Evolutionary conservation across 2,329 filamentous ascomycete species (phyloP).

Genomic region (Zymoseptoria pseudotritici): DNA sequence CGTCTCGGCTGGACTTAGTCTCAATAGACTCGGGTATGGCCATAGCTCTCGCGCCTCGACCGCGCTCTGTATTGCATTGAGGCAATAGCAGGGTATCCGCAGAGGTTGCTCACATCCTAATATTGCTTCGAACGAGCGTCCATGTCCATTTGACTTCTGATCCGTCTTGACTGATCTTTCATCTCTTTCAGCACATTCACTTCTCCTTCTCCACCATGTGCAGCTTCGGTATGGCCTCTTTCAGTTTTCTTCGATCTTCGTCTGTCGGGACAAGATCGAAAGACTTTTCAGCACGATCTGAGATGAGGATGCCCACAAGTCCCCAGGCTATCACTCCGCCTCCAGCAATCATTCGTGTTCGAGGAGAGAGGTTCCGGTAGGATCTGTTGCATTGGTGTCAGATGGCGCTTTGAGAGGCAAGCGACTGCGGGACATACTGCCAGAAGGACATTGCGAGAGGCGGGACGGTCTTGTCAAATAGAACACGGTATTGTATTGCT

Average conservation of each 20-base stretch:
- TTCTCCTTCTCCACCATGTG: conserved; percentile 49
- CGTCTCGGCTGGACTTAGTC: not conserved
- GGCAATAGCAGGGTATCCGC: no score
- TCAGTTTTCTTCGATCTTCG: conserved; percentile 62
- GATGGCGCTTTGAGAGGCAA: not conserved
- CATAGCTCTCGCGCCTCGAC: not conserved
- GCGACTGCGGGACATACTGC: conserved; percentile 7
- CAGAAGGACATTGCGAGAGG: conserved; percentile 15
- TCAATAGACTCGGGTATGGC: not conserved
- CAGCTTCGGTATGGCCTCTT: conserved; percentile 55
- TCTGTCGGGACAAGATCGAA: conserved; percentile 66
- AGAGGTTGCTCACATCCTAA: no score
- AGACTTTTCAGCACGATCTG: conserved; percentile 64
- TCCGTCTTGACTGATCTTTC: not conserved
- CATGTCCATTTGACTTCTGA: not conserved
- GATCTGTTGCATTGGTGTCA: conserved; percentile 23
- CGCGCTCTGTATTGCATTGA: no score
- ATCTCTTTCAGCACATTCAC: not conserved
- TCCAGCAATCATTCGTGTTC: conserved; percentile 65
- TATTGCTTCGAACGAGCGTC: no score
- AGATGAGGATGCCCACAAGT: conserved; percentile 61
- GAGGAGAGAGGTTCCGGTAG: conserved; percentile 64
- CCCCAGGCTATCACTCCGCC: conserved; percentile 71
- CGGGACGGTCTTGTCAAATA: no score
- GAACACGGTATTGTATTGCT: no score